Evolutionary conservation across 805 yeast genomes (phyloP), one percentile per base, ranked within the genome.

Genomic region (Candida orba): DNA sequence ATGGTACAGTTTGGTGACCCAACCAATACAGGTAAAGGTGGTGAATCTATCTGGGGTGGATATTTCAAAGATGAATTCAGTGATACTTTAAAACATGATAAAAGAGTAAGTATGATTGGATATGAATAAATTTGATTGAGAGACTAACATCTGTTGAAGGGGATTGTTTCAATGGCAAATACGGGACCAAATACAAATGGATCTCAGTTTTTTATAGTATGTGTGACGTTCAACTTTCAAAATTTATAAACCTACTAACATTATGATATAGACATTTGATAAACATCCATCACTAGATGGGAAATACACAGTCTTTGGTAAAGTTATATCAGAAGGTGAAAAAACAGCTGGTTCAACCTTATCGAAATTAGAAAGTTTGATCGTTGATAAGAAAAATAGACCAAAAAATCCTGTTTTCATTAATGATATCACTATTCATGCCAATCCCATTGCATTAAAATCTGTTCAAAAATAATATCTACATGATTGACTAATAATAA

Each of bases 1-100:
- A 78, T 85, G 78, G 75, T 88, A 50, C 95, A 85, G 64, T 93
- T 95, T 47, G 96, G 96, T 41, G 91, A 87, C 64, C 90, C 89
- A 60, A 80, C 86, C 14, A 67, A 67, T 43, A 68, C 80, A 46
- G 88, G 88, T 12, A 81, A 88, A 22, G 93, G 93, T 34, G 93
- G 93, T 37, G 88, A 81, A 59, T 78, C 86, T 15, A 80, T 84
- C 44, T 84, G 84, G 63, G 91, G 91, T 33, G 89, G 82, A 46
- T 78, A 72, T 57, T 81, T 87, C 57, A 73, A 72, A 10, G 96
- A 88, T 62, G 97, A 89, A 72, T 79, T 82, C 59, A 81, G 78
- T 76, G 62, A 78, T 53, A 57, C 59, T 17, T 61, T 82, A 55
- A 77, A 73, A 62, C 87, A 81, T 61, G 80, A 75, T 57, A 71